Evolutionary conservation across 495 filamentous ascomycete species (phyloP), one percentile per base, ranked within the genome.

Genomic region (Penicillium desertorum): DNA sequence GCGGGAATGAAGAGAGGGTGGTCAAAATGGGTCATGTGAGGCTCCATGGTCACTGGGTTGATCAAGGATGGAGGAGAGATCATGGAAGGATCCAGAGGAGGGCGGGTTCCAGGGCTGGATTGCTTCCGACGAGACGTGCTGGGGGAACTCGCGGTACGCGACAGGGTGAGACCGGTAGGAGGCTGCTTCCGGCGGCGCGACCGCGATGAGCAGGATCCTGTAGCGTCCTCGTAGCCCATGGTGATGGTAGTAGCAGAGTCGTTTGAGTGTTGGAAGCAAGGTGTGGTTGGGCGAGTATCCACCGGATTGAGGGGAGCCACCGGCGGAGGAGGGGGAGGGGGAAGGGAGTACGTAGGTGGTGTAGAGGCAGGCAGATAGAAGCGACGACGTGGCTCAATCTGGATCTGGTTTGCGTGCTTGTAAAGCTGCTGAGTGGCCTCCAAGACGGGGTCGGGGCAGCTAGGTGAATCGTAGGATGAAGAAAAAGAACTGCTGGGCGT

Each of bases 401-500:
- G 47, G 17, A 58, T 51, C 10, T 65, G 61, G 2, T 62, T 56
- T 14, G 64, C 61, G 59, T 69, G 69, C 2, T 69, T 56, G 19
- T 71, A 67, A 0, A 71, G 54, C 41, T 72, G 71, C 37, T 76
- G 65, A 0, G 69, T 69, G 7, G 69, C 66, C 39, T 67, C 64
- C 14, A 71, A 29, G 2, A 71, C 64, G 2, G 58, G 61, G 27
- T 76, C 71, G 4, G 70, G 70, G 37, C 71, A 74, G 2, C 66
- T 46, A 10, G 70, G 60, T 16, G 64, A 61, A 2, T 73, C 76
- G 42, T 75, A 72, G 17, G 69, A 65, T 0, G 76, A 79, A 36
- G 76, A 77, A 60, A 79, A 77, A 1, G 76, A 79, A 57, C 70
- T 78, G 63, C 75, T 79, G 0, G 76, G 76, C 0, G 73, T 79